These are phyloP conservation scores for Mucor irregularis DNA, from an alignment of 371 early-diverging fungal species.

Conservation along the genomic window DNA sequence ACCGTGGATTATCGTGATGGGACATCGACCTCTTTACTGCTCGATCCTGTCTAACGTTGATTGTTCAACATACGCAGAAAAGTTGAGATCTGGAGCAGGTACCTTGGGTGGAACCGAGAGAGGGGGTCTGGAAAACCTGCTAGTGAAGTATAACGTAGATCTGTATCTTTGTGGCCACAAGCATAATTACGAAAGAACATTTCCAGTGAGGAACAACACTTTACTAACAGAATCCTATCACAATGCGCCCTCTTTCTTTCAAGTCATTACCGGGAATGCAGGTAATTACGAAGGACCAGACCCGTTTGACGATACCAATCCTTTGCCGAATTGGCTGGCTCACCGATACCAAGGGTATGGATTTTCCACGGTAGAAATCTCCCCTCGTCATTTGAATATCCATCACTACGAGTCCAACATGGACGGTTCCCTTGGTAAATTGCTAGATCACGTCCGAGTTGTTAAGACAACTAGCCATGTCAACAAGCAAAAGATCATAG, in stretches of 20 bases:
- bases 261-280: conserved; percentile 29
- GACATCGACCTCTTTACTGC: conserved; percentile 29
- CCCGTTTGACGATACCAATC: conserved; percentile 3
- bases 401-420: conserved; percentile 21
- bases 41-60: conserved; percentile 16
- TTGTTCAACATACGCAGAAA: conserved; percentile 8
- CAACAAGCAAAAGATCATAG: conserved; percentile 12
- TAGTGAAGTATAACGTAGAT: conserved; percentile 15
- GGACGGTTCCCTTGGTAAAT: conserved; percentile 12
- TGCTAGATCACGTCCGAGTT: conserved; percentile 21
- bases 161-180: conserved; percentile 26
- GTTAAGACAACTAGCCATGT: conserved; percentile 11
- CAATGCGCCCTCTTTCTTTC: conserved; percentile 32
- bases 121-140: conserved; percentile 11
- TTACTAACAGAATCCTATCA: conserved; percentile 7
- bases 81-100: conserved; percentile 4
- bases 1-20: conserved; percentile 32
- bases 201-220: conserved; percentile 18
- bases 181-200: conserved; percentile 35
- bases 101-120: no score
- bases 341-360: conserved; percentile 30
- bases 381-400: conserved; percentile 16
- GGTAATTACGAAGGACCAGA: conserved; percentile 32
- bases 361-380: conserved; percentile 20
- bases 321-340: conserved; percentile 24